Evolutionary conservation across 805 yeast species (phyloP).

Genomic region (Yarrowia phangngaensis): DNA sequence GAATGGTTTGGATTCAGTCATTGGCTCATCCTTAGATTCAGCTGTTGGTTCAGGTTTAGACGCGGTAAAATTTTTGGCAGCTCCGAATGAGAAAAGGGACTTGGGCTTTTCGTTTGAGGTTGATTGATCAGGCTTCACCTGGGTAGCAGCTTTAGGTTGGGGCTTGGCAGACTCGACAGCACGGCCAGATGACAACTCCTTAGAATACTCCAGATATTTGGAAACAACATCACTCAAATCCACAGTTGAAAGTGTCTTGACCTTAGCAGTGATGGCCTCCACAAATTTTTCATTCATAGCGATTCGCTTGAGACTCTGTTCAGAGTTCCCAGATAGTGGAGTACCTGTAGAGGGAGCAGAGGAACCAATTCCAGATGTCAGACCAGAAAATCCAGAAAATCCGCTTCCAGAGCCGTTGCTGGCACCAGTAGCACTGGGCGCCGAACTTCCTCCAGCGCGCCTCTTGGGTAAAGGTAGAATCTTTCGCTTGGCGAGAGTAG

Average conservation of each 20-base stretch:
- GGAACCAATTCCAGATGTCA: slow-evolving; percentile 2
- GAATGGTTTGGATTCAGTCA: not conserved
- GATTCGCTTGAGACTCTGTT: slow-evolving; percentile 32
- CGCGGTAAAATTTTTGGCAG: slow-evolving; percentile 7
- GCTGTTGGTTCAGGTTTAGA: too few relatives aligned
- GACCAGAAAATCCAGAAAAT: not conserved
- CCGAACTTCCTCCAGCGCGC: slow-evolving; percentile 10
- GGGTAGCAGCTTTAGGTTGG: not conserved
- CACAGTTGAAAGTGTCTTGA: slow-evolving; percentile 39
- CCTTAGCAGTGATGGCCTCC: slow-evolving; percentile 42
- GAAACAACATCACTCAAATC: slow-evolving; percentile 53
- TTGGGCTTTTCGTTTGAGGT: too few relatives aligned
- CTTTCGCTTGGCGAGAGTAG: slow-evolving; percentile 63
- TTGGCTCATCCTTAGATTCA: not conserved
- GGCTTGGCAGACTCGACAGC: not conserved
- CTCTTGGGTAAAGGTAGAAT: slow-evolving; percentile 47
- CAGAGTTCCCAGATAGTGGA: slow-evolving; percentile 1
- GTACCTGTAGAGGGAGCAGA: slow-evolving; percentile 21
- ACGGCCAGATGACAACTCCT: slow-evolving; percentile 37
- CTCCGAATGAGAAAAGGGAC: slow-evolving; percentile 20
- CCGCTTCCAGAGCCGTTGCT: slow-evolving; percentile 4
- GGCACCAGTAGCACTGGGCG: too few relatives aligned
- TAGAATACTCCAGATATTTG: slow-evolving; percentile 57
- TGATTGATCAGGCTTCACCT: not conserved
- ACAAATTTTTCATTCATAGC: slow-evolving; percentile 64